Evolutionary conservation across 1,284 basidiomycete genomes (phyloP).

Genomic region (Blastosporella zonata): DNA sequence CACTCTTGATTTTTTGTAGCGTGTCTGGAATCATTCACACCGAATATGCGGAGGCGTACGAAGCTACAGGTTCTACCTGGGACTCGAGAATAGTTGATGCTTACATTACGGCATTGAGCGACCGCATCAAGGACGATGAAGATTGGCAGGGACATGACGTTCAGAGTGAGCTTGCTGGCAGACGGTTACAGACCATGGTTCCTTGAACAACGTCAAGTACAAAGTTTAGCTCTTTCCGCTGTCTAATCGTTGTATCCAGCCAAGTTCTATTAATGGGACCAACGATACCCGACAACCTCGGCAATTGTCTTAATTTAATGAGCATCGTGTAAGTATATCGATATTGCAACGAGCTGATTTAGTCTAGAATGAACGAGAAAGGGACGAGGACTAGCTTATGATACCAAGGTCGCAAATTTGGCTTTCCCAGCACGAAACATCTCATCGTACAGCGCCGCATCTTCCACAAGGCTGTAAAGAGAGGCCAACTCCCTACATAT

Average conservation of each 20-base stretch:
- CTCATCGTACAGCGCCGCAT: conserved; percentile 13
- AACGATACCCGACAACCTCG: too few species aligned
- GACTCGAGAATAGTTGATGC: conserved; percentile 6
- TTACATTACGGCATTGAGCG: conserved; percentile 21
- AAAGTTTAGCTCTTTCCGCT: too few species aligned
- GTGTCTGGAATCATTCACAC: conserved; percentile 19
- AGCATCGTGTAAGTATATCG: too few species aligned
- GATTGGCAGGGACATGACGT: conserved; percentile 20
- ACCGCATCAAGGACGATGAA: conserved; percentile 16
- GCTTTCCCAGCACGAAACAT: conserved; percentile 7
- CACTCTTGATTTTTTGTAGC: conserved; percentile 24
- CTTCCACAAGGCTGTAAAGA: conserved; percentile 13
- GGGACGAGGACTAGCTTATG: neutral
- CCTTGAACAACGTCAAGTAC: too few species aligned
- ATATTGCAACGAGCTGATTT: too few species aligned
- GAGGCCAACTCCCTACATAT: conserved; percentile 17
- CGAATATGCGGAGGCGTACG: conserved; percentile 20
- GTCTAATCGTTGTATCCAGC: too few species aligned
- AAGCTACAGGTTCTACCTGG: conserved; percentile 22
- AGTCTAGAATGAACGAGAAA: too few species aligned
- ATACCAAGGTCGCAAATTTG: conserved; percentile 6
- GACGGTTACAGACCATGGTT: too few species aligned
- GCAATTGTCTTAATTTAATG: too few species aligned
- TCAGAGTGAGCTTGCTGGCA: neutral
- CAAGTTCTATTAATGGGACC: too few species aligned